These are phyloP conservation scores for Beta vulgaris DNA, from an alignment of 148 eudicot species.

Conservation along the genomic window DNA sequence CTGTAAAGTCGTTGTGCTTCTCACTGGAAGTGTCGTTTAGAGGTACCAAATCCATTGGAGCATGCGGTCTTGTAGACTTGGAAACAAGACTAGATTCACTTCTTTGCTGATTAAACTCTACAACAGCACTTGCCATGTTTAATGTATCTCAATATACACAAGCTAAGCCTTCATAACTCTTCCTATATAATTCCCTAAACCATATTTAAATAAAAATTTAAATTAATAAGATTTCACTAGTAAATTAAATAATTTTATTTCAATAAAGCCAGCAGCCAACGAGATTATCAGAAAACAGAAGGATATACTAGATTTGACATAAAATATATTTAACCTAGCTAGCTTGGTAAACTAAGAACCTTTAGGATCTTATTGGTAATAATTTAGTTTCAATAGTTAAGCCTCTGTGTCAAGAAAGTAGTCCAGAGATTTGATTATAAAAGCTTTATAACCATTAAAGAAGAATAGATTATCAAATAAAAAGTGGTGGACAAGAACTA, in stretches of 20 bases:
- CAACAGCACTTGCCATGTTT: constrained; percentile 27
- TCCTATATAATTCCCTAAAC: neutral
- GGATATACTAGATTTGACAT: neutral
- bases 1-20: constrained; percentile 16
- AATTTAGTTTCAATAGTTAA: neutral
- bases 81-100: constrained; percentile 28
- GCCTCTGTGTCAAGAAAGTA: constrained; percentile 1
- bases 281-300: neutral
- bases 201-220: neutral
- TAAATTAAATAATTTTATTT: neutral
- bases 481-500: neutral
- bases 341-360: neutral
- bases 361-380: neutral
- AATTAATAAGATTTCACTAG: no score
- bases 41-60: constrained; percentile 31
- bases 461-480: neutral
- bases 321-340: neutral
- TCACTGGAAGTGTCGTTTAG: constrained; percentile 27
- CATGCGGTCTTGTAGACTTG: constrained; percentile 27
- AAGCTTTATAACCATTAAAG: neutral
- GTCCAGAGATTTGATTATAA: neutral
- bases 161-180: constrained; percentile 14
- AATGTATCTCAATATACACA: constrained; percentile 10
- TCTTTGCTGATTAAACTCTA: constrained; percentile 26
- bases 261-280: neutral